Conservation (phyloP, 129 eudicot species). For the Helichrysum umbraculigerum region DNA sequence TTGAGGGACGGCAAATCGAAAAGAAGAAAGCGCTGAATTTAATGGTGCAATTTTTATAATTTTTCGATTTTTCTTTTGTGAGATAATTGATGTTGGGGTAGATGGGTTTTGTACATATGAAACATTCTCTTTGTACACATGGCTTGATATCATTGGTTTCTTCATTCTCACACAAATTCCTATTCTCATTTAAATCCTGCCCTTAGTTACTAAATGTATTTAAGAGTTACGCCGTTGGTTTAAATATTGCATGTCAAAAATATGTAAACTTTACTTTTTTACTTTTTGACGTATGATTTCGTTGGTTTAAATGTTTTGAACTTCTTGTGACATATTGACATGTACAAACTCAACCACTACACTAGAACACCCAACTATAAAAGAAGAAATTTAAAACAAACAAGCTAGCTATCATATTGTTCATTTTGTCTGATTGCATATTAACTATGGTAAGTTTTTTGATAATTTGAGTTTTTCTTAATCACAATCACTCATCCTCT, state of each 20-base stretch:
- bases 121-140: too few species aligned
- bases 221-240: too few species aligned
- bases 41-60: too few species aligned
- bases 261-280: not conserved
- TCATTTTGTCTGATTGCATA: constrained; percentile 12
- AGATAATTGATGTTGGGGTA: too few species aligned
- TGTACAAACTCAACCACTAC: constrained; percentile 32
- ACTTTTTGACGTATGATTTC: not conserved
- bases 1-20: too few species aligned
- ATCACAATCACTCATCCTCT: not conserved
- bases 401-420: constrained; percentile 5
- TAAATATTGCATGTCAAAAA: not conserved
- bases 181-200: too few species aligned
- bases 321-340: constrained; percentile 18
- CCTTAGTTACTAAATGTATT: too few species aligned
- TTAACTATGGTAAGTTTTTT: constrained; percentile 19
- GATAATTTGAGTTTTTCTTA: not conserved
- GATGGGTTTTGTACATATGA: too few species aligned
- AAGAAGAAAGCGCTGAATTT: too few species aligned
- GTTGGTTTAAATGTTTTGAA: constrained; percentile 22
- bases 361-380: constrained; percentile 10
- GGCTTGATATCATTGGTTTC: too few species aligned
- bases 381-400: not conserved
- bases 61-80: too few species aligned
- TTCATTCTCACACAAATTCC: too few species aligned